Evolutionary conservation across 2,329 filamentous ascomycete species (phyloP), one percentile per base, ranked within the genome.

Genomic region (Fusarium sambucinum): DNA sequence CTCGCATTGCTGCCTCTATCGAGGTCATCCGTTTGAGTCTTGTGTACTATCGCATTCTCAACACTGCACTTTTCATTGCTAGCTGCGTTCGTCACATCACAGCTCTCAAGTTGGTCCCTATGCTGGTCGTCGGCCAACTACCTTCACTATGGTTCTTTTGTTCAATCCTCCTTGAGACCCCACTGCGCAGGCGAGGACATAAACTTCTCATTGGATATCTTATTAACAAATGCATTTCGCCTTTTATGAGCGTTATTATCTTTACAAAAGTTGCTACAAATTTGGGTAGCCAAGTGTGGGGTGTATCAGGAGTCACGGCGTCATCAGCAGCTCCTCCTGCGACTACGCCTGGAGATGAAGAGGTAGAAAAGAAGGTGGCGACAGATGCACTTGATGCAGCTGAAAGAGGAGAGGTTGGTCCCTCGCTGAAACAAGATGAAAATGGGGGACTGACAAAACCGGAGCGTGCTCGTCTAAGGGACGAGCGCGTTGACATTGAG

Each of bases 1-100:
- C 77, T 5, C 74, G 77, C 1, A 65, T 78, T 10, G 74, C 71
- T 2, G 74, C 77, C 0, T 66, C 70, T 0, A 66, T 78, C 2
- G 77, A 78, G n/a, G 70, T 78, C 16, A 59, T 75, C 7, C 71
- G 77, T 4, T 63, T 77, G 5, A 76, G 71, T 38, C 64, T 78
- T 19, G 76, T 78, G 1, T 78, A 78, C 57, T 78, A 78, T 32
- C 77, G 77, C 7, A 69, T 78, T 10, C 59, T 76, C 38, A 78
- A 78, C 63, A 77, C 77, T 0, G 57, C 55, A 2, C 53, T 78
- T 0, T 78, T 78, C 45, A 68, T 78, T 17, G 19, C 4, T 21
- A 50, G 69, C 13, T 53, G 71, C 7, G 12, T 47, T 2, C 59
- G 42, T 1, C 55, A 63, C 3, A 33, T 58, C 1, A 51, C 27